Base-by-base conservation (phyloP, 345 rosid genomes). In the Geranium rotundifolium region DNA sequence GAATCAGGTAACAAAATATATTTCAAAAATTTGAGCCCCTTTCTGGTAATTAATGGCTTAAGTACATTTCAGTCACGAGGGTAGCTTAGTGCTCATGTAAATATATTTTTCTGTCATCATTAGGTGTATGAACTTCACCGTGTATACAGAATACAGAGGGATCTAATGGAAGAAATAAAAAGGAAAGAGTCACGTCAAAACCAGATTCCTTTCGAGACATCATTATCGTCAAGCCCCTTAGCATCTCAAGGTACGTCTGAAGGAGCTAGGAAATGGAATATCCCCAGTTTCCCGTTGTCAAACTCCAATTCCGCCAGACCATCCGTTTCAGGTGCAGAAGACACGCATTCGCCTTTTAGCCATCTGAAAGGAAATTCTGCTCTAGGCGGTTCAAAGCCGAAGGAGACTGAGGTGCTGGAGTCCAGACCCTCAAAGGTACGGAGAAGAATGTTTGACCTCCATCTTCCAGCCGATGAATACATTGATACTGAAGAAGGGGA, bases 391-490 rank as follows among this genome's bases (percentile, higher is more conserved):
- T 79, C 80, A 58, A 88, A 83, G 77, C 81, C 74, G 12, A 46
- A 46, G 52, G 52, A 46, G 16, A 57, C 69, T 50, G 88, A 89
- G 65, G 76, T 83, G 62, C 55, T 84, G 29, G 87, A 83, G 64
- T 79, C 83, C 64, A 81, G 95, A 72, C 93, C 98, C 29, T 55
- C 79, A 31, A 89, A 87, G 71, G 80, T 81, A 67, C 72, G 95
- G 77, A 87, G 85, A 76, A 84, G 68, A 72, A 79, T 83, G 83
- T 73, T 87, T 62, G 98, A 92, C 78, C 92, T 89, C 76, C 95
- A 77, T 64, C 91, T 84, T 64, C 95, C 96, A 2, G 93, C 91
- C 0, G 91, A 87, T 58, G 82, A 72, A 66, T 86, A 87, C 77
- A 81, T 86, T 54, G 89, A 85, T 65, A 75, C 76, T 6, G 95